Conservation (phyloP, 805 yeast genomes). For the Phaffomyces antillensis region DNA sequence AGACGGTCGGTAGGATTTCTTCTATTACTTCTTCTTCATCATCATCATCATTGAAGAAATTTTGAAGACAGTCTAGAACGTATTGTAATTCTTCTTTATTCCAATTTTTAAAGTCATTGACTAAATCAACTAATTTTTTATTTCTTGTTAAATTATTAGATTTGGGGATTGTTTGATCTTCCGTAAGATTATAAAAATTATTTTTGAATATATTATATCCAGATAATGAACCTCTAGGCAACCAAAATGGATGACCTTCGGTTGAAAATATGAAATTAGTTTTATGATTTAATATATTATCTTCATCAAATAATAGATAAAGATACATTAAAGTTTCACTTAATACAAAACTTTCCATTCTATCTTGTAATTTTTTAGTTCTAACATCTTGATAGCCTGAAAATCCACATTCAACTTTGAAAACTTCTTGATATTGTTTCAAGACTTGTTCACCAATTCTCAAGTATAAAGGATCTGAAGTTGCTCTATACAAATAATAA, state of each 20-base stretch:
- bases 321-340: conserved; percentile 84
- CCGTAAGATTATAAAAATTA: too few species aligned
- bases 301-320: conserved; percentile 69
- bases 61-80: neutral
- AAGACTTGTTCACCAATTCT: conserved; percentile 66
- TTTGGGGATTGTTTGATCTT: neutral
- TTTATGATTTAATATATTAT: conserved; percentile 43
- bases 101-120: conserved; percentile 6
- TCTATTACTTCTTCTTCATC: neutral
- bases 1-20: neutral
- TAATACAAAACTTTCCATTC: conserved; percentile 89
- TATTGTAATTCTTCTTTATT: conserved; percentile 1
- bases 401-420: conserved; percentile 68
- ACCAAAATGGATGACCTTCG: conserved; percentile 91
- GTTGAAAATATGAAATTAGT: conserved; percentile 53
- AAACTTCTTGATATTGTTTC: conserved; percentile 43
- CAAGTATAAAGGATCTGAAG: conserved; percentile 77
- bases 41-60: neutral
- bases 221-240: conserved; percentile 29
- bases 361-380: conserved; percentile 55
- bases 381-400: conserved; percentile 67
- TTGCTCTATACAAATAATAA: conserved; percentile 74
- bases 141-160: neutral
- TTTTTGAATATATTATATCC: conserved; percentile 17
- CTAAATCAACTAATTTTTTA: neutral